These are phyloP conservation scores for Inga laurina DNA, from an alignment of 306 rosid species.

Conservation along the genomic window DNA sequence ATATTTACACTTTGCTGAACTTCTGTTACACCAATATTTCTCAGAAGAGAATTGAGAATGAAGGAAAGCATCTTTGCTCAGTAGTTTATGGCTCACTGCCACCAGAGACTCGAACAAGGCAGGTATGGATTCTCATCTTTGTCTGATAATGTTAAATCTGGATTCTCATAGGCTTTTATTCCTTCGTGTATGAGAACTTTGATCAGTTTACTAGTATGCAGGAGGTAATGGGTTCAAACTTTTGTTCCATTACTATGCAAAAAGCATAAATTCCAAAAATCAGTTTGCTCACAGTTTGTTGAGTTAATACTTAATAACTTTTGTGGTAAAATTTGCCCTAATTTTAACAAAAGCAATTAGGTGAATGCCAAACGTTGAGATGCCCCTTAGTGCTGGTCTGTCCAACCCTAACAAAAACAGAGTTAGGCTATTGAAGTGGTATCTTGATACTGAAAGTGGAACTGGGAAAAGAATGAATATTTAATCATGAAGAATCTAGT, in stretches of 20 bases:
- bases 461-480: not conserved
- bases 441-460: not conserved
- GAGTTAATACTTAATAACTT: not conserved
- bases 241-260: not conserved
- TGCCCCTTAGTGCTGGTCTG: not conserved
- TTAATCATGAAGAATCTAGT: not conserved
- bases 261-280: not conserved
- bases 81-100: slow-evolving; percentile 98
- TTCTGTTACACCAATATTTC: slow-evolving; percentile 28
- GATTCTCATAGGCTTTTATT: not conserved
- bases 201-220: not conserved
- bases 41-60: slow-evolving; percentile 71
- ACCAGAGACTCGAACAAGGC: slow-evolving; percentile 96
- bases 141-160: slow-evolving; percentile 21
- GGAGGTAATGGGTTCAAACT: not conserved
- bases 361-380: not conserved
- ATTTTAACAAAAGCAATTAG: not conserved
- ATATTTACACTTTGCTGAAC: not conserved
- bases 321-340: not conserved
- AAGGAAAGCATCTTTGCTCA: slow-evolving; percentile 83
- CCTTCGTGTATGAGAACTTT: not conserved
- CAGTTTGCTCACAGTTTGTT: not conserved
- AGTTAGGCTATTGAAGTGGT: not conserved
- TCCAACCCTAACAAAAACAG: not conserved
- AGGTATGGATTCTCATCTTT: slow-evolving; percentile 57